Conservation (phyloP, 495 filamentous ascomycete genomes). For the Hypomontagnella submonticulosa region DNA sequence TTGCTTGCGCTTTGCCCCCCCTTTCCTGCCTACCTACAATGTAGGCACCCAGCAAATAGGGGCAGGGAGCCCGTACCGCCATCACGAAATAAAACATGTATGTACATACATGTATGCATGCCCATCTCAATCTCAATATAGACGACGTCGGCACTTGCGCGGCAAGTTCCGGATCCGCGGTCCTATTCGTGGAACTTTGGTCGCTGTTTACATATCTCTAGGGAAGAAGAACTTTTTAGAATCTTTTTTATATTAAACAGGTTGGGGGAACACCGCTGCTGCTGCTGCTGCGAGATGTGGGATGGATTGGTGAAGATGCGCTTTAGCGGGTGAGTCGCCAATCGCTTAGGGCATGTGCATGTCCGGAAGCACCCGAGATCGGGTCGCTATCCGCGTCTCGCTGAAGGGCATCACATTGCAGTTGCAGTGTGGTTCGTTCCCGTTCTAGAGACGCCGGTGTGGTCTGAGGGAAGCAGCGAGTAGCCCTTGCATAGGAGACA, state of each 20-base stretch:
- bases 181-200: neutral
- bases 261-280: neutral
- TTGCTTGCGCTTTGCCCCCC: neutral
- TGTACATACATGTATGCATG: neutral
- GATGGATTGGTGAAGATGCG: too few species aligned
- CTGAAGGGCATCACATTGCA: too few species aligned
- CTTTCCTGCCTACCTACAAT: neutral
- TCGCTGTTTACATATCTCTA: neutral
- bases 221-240: neutral
- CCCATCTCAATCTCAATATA: constrained; percentile 14
- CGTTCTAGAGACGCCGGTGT: too few species aligned
- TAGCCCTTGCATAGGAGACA: too few species aligned
- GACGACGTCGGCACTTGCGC: constrained; percentile 19
- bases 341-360: neutral
- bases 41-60: neutral
- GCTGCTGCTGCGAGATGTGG: too few species aligned
- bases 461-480: too few species aligned
- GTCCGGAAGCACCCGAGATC: constrained; percentile 20
- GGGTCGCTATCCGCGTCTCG: neutral
- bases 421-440: too few species aligned
- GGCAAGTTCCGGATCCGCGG: constrained; percentile 20
- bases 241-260: neutral
- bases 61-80: too few species aligned
- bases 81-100: neutral
- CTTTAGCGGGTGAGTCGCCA: too few species aligned